Evolutionary conservation across 441 rosid genomes (phyloP), one percentile per base, ranked within the genome.

Genomic region (Gossypium laxum): DNA sequence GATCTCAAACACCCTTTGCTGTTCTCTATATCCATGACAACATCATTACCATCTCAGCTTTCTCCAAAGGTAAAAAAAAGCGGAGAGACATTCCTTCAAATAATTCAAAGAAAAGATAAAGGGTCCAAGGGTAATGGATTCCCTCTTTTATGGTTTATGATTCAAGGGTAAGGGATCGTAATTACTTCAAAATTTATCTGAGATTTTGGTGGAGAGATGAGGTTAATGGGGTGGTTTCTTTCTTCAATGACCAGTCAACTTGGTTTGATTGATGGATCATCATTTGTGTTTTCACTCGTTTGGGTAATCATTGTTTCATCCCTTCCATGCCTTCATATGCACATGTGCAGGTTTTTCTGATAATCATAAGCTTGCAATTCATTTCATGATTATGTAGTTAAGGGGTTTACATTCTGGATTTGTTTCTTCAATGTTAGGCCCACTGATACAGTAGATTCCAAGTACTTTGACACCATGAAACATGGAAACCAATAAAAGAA

Each of bases 1-100:
- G 78, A 78, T 72, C 75, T 73, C 71, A 75, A 71, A 61, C 74
- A 71, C 76, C 80, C 75, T 64, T 73, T 77, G 74, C 81, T 81
- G 82, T 80, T 85, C 84, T 72, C 83, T 64, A 77, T 74, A 71
- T 77, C 80, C 88, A 68, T 78, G 79, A 77, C 90, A 88, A 70
- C 81, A 85, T 86, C 86, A 87, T 92, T 88, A 59, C 91, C 52
- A 80, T 75, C 73, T 43, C 61, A 68, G 77, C 80, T 77, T 80
- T 84, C 82, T 64, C 73, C 77, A 78, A 78, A 85, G 86, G 74
- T 22, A 0, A 55, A 21, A 21, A 22, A 60, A 70, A 65, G 5
- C 2, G 5, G 21, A 78, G 76, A 69, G 82, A 67, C 80, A 83
- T 74, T 79, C 83, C 85, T 74, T 72, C 51, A 72, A 51, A 34